Base-by-base conservation (phyloP, 768 basidiomycete genomes). In the Agaricus sinodeliciosus region DNA sequence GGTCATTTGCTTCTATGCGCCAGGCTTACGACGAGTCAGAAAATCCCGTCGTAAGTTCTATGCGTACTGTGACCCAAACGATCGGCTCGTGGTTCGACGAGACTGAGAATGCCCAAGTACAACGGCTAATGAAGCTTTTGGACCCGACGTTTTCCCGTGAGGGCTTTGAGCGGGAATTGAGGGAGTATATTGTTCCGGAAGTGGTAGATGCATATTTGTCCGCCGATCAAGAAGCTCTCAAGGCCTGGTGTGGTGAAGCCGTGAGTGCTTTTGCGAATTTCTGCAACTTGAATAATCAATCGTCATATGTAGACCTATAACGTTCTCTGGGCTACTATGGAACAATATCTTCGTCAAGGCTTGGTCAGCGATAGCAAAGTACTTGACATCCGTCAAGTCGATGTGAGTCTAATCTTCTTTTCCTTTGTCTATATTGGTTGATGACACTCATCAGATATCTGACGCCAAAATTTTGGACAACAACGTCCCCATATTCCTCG, bases 241-340 rank as follows among this genome's bases (percentile, higher is more conserved):
- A 78, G 64, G 80, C 80, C 56, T 99, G 96, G 96, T 95, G 94
- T 65, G 84, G 90, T 18, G 96, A 99, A 69, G 96, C 92, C 48
- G 94, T 95, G 63, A 65, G 94, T 58, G 7, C 15, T 37, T 31
- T 48, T 26, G 0, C 12, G 39, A 26, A n/a, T 18, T 45, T 26
- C 36, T 9, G 28, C 19, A n/a, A 15, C 39, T 35, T 70, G 9
- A 28, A 46, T 39, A 55, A 43, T 26, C 26, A 31, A 31, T 31
- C 9, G 16, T 26, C 27, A 28, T 25, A 40, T 57, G 31, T 39
- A 95, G 93, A 94, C 94, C 5, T 97, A 94, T 65, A 96, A 95
- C 59, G 92, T 98, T n/a, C 77, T 97, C 3, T 95, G 94, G 89
- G 95, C 95, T 6, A 95, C 94, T 6, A 90, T 99, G 82, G 93